These are phyloP conservation scores for Meredithiella fracta DNA, from an alignment of 2,329 filamentous ascomycete species.

Conservation along the genomic window DNA sequence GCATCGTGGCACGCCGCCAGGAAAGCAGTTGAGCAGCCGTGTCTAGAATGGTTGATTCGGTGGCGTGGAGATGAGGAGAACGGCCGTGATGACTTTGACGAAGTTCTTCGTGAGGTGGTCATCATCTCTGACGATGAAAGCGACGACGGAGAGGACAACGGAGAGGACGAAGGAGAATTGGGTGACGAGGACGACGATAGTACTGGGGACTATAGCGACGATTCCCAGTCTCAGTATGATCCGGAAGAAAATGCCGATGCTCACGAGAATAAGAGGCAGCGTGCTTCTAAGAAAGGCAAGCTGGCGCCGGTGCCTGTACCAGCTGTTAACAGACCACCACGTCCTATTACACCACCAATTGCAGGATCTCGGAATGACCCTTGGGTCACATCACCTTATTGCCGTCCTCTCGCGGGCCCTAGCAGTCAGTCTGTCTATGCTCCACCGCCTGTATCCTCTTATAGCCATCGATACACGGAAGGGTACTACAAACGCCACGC, in stretches of 20 bases:
- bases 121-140: slow-evolving; percentile 47
- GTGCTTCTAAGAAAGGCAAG: not conserved
- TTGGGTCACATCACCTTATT: too few species aligned
- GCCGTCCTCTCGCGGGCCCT: too few species aligned
- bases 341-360: too few species aligned
- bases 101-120: slow-evolving; percentile 49
- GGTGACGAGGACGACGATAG: not conserved
- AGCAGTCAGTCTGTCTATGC: too few species aligned
- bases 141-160: slow-evolving; percentile 20
- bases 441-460: too few species aligned
- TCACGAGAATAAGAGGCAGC: not conserved
- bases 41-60: slow-evolving; percentile 50
- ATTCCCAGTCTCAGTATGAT: not conserved
- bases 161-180: slow-evolving; percentile 1
- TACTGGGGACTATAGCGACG: not conserved
- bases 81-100: slow-evolving; percentile 49
- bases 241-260: not conserved
- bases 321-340: too few species aligned
- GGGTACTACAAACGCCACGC: not conserved
- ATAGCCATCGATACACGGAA: not conserved
- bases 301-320: too few species aligned
- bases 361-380: too few species aligned
- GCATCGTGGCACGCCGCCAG: slow-evolving; percentile 43
- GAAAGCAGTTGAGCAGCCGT: slow-evolving; percentile 43
- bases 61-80: slow-evolving; percentile 57